Base-by-base conservation (phyloP, 768 basidiomycete species). In the Leccinum variicolor region DNA sequence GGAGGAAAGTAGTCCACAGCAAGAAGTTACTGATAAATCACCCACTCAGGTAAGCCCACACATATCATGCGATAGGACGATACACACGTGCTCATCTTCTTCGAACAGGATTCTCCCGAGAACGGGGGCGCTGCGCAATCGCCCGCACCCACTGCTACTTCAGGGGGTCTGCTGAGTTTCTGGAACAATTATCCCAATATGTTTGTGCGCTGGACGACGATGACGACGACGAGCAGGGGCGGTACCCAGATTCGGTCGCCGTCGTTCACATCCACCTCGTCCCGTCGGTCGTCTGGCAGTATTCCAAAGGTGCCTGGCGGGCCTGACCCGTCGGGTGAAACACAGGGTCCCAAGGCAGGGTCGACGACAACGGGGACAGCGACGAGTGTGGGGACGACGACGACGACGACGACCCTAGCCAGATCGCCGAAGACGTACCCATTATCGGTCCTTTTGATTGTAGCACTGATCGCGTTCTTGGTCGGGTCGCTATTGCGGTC, bases 401-500 rank as follows among this genome's bases (percentile, higher is more conserved):
- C 23, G 17, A 51, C n/a, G n/a, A 25, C 61, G 9, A 51, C 64
- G 11, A 29, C 60, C 6, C 28, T 50, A 9, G n/a, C 58, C 26
- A 15, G 56, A 51, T 28, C 54, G 36, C 21, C 59, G 2, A 64
- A 57, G 25, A 60, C 29, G 55, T 84, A 78, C 64, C 75, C 76
- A 43, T 69, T 81, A 52, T 75, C 77, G 47, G 86, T 85, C 43
- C 73, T 96, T 57, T 66, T 97, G 64, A 76, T 93, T 58, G 83
- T 89, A 39, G 93, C 86, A 39, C 72, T 98, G 61, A 90, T 97
- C 64, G 88, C 90, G 26, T 94, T 98, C 73, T 76, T 98, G 66
- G 82, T 98, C 65, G 96, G 96, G 56, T 95, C 93, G 26, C 76
- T 98, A 55, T 75, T 97, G 59, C 84, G 96, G 55, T 93, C 92